phyloP scores from a whole-genome alignment of 306 rosid genomes.

The Prosopis cineraria region DNA sequence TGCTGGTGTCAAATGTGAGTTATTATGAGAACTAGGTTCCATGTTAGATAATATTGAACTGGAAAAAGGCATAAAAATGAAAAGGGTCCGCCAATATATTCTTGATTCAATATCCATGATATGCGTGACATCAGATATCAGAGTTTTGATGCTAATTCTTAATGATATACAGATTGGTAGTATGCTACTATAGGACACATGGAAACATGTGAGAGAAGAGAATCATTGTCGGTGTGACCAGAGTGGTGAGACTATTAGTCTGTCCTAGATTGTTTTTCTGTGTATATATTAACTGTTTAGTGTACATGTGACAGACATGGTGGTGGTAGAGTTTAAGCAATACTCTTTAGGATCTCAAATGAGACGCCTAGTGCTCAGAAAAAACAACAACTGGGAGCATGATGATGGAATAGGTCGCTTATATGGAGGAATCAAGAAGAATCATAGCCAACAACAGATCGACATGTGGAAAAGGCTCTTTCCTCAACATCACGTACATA shows the following conservation, averaged over 20 bases:
- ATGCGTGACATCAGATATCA: too few species aligned
- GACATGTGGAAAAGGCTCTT: not conserved
- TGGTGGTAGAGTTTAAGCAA: conserved; percentile 58
- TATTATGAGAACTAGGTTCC: too few species aligned
- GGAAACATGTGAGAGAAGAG: conserved; percentile 10
- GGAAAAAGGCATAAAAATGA: too few species aligned
- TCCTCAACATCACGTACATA: not conserved
- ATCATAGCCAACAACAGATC: conserved; percentile 53
- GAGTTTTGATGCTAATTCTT: not conserved
- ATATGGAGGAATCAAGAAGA: conserved; percentile 75
- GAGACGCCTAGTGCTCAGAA: conserved; percentile 45
- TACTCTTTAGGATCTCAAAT: conserved; percentile 40
- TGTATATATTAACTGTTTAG: too few species aligned
- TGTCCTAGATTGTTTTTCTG: not conserved
- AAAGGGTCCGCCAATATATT: too few species aligned
- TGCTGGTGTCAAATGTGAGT: not conserved
- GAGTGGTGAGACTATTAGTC: not conserved
- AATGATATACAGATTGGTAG: not conserved
- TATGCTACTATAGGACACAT: not conserved
- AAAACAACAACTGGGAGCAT: conserved; percentile 45
- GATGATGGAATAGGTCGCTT: conserved; percentile 52
- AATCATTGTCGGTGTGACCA: not conserved
- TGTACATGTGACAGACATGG: conserved; percentile 36
- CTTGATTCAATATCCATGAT: too few species aligned
- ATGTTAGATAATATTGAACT: too few species aligned